Conservation (phyloP, 768 basidiomycete species). For the Hygrocybe coccinea region DNA sequence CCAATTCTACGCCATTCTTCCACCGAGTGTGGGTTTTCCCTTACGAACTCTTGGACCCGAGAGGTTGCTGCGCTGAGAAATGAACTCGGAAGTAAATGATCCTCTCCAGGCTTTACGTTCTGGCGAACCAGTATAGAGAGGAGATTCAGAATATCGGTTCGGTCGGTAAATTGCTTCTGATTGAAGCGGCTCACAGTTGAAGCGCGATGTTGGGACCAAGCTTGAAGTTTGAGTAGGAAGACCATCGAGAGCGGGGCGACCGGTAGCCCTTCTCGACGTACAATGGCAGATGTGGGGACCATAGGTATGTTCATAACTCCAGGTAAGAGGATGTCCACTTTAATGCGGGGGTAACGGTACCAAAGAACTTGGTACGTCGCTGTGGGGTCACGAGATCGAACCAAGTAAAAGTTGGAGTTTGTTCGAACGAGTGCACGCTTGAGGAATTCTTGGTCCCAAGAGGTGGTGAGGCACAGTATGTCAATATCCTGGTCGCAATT, state of each 20-base stretch:
- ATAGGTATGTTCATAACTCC: slow-evolving; percentile 14
- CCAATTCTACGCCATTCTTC: background rate
- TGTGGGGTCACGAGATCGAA: slow-evolving; percentile 22
- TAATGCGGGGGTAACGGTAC: slow-evolving; percentile 11
- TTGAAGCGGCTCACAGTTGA: background rate
- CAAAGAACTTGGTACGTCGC: slow-evolving; percentile 28
- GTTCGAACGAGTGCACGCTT: slow-evolving; percentile 25
- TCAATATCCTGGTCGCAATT: slow-evolving; percentile 30
- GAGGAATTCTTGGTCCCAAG: slow-evolving; percentile 22
- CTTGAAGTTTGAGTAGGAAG: background rate
- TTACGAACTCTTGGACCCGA: background rate
- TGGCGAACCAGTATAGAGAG: background rate
- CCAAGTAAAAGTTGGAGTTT: slow-evolving; percentile 27
- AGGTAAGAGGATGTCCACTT: slow-evolving; percentile 17
- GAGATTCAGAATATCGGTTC: background rate
- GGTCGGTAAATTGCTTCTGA: background rate
- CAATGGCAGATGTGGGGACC: slow-evolving; percentile 8
- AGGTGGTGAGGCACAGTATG: slow-evolving; percentile 29
- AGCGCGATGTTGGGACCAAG: background rate
- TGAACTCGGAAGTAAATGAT: background rate
- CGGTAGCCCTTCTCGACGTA: background rate
- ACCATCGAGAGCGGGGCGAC: background rate
- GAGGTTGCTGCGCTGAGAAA: background rate
- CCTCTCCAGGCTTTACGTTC: background rate
- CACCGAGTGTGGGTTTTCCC: background rate